Percentiles rank a stretch among this genome's conserved stretches.
These are phyloP conservation scores for Fusarium sp. DNA, from an alignment of 2,329 filamentous ascomycete genomes.

Conservation along the genomic window DNA sequence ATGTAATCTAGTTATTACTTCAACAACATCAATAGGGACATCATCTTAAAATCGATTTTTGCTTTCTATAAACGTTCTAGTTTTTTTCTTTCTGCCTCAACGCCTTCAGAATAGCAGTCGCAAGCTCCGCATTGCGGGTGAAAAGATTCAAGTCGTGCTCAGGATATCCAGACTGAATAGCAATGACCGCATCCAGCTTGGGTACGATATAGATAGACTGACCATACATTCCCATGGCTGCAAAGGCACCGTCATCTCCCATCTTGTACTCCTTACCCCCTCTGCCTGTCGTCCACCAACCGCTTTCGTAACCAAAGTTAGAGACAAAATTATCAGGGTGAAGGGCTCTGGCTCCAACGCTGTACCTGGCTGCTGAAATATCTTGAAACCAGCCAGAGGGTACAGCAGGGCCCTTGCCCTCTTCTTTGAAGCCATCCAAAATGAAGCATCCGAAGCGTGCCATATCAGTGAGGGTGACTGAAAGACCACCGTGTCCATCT, in stretches of 20 bases:
- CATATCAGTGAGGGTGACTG: constrained; percentile 30
- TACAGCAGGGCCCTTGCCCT: constrained; percentile 13
- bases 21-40: too few relatives aligned
- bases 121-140: constrained; percentile 29
- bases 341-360: constrained; percentile 24
- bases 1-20: too few relatives aligned
- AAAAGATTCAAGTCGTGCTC: constrained; percentile 39
- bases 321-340: constrained; percentile 31
- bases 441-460: constrained; percentile 37
- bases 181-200: constrained; percentile 16
- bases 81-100: neutral
- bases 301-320: constrained; percentile 36
- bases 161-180: constrained; percentile 39
- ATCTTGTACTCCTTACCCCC: constrained; percentile 15
- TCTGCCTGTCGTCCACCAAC: constrained; percentile 38
- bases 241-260: constrained; percentile 29
- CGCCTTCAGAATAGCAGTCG: constrained; percentile 24
- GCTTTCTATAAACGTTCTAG: neutral
- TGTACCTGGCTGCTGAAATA: constrained; percentile 29
- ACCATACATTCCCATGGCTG: constrained; percentile 37
- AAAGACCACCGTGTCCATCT: constrained; percentile 35
- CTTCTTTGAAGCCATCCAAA: constrained; percentile 17
- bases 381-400: constrained; percentile 30
- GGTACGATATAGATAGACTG: constrained; percentile 36
- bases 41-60: too few relatives aligned